Evolutionary conservation across 345 rosid species (phyloP), one percentile per base, ranked within the genome.

Genomic region (Excoecaria agallocha): DNA sequence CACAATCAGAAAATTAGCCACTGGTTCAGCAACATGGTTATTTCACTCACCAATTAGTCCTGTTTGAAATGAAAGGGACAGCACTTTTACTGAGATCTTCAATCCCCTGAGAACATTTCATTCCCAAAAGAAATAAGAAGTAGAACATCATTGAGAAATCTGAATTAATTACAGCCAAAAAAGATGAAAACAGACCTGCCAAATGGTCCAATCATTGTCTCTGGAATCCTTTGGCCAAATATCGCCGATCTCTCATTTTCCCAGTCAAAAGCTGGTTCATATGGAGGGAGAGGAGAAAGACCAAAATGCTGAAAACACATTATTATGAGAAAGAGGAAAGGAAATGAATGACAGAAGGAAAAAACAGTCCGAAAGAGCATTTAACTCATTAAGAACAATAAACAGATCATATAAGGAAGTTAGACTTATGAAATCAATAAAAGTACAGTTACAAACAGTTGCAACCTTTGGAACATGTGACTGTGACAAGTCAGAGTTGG

Each of bases 201-300:
- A 82, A 86, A 76, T 72, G 82, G 91, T 20, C 91, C 77, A 45
- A 81, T 70, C 71, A 91, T 91, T 78, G 91, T 78, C 81, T 93
- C 99, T 8, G 93, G 91, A 79, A 82, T 88, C 85, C 99, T 90
- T 83, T 93, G 99, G 50, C 99, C 99, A 84, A 84, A 87, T 74
- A 90, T 93, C 88, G 87, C 78, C 25, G 90, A 86, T 82, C 99
- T 90, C 87, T 95, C 99, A 82, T 84, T 93, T 79, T 93, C 98
- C 99, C 99, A 95, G 68, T 95, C 98, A 81, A 93, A 95, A 76
- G 98, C 97, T n/a, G 99, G 97, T 82, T 95, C 99, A 73, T 95
- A 95, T 45, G 99, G 93, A 83, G 98, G 99, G 41, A 95, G 88
- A 15, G 99, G 94, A 78, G 99, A 91, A 64, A 73, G 87, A 59